Base-by-base conservation (phyloP, 345 rosid species). In the Brassica carinata region DNA sequence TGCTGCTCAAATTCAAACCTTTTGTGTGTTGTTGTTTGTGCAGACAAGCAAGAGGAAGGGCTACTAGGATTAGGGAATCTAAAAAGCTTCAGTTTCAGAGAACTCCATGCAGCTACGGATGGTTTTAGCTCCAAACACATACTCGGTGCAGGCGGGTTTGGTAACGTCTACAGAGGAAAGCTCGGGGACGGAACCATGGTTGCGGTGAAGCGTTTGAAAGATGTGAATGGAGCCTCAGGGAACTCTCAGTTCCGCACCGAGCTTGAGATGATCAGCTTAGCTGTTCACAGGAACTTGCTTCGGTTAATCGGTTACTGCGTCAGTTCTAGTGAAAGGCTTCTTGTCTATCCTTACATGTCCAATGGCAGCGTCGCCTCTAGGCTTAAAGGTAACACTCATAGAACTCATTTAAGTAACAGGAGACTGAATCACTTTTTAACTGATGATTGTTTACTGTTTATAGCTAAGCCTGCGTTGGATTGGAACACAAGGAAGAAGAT, bases 341-440 rank as follows among this genome's bases (percentile, higher is more conserved):
- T 95, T 77, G 96, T 95, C 4, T 95, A 95, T 63, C 99, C 98
- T 23, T 90, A 89, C 84, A 95, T 95, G 99, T 84, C 96, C 34
- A 95, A 93, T 71, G 98, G 99, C 82, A 95, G 99, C 43, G 97
- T 95, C 48, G 99, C 99, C 36, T 89, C 91, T 53, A 87, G 99
- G 84, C 98, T 95, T 51, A 87, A 90, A 93, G 93, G 99, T 94
- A 53, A 13, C 2, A 51, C 58, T 5, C 58, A n/a, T 53, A 4
- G 17, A 48, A 48, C 57, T 48, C 57, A 14, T 48, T 53, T n/a
- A 5, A 51, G 58, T 51, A 5, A 43, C 58, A 36, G 3, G 55
- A 13, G 17, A 51, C 6, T 51, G 58, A 51, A 51, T n/a, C 58
- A 51, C 2, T 71, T 73, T 51, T 27, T 2, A 73, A 36, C 38